Conservation (phyloP, 495 filamentous ascomycete species). For the Hypoxylon fragiforme region DNA sequence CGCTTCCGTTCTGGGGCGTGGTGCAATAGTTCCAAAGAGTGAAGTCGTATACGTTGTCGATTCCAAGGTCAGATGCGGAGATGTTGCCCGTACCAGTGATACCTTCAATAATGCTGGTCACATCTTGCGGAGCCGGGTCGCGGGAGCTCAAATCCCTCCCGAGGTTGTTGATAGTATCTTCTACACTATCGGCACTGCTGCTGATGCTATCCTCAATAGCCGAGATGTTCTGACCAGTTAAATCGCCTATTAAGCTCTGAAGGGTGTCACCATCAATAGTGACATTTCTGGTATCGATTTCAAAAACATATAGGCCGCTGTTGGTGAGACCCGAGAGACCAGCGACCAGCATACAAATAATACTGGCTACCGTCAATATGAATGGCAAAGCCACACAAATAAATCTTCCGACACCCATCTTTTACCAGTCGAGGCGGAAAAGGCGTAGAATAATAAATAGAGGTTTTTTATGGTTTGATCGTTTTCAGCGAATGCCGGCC, state of each 20-base stretch:
- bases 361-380: constrained; percentile 68
- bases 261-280: constrained; percentile 40
- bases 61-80: constrained; percentile 56
- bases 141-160: constrained; percentile 14
- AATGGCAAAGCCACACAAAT: constrained; percentile 82
- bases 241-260: constrained; percentile 18
- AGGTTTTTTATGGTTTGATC: neutral
- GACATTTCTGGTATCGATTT: constrained; percentile 59
- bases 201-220: constrained; percentile 27
- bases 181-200: constrained; percentile 12
- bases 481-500: constrained; percentile 12
- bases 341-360: constrained; percentile 73
- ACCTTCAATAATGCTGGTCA: constrained; percentile 21
- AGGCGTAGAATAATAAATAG: neutral
- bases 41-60: constrained; percentile 80
- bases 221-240: constrained; percentile 25
- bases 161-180: constrained; percentile 15
- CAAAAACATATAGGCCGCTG: constrained; percentile 73
- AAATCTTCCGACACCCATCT: constrained; percentile 72
- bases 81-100: constrained; percentile 40
- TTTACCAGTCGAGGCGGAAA: constrained; percentile 35
- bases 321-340: constrained; percentile 72
- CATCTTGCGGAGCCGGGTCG: constrained; percentile 20
- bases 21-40: constrained; percentile 88
- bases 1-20: constrained; percentile 48